phyloP scores from a whole-genome alignment of 345 rosid species.

The Raphanus raphanistrum region DNA sequence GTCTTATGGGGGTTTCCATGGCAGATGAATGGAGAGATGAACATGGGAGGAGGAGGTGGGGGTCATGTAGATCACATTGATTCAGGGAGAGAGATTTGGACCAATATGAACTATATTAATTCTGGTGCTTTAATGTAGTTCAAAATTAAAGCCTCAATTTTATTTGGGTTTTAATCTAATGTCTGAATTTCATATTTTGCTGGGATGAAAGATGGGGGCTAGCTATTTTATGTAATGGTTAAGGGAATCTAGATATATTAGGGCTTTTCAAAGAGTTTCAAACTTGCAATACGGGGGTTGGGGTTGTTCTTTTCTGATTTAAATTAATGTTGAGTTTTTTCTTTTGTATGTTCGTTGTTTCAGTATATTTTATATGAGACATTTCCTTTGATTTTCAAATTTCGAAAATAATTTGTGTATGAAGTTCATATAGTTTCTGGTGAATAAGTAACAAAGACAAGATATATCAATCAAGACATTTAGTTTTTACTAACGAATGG shows the following conservation, averaged over 20 bases:
- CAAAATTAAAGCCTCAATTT: slow-evolving; percentile 22
- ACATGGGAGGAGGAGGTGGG: slow-evolving; percentile 38
- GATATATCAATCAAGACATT: neutral
- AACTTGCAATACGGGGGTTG: slow-evolving; percentile 2
- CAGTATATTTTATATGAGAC: slow-evolving; percentile 17
- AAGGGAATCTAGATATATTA: slow-evolving; percentile 17
- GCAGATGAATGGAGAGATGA: slow-evolving; percentile 58
- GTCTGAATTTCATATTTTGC: slow-evolving; percentile 5
- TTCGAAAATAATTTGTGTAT: neutral
- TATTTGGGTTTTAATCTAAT: slow-evolving; percentile 36
- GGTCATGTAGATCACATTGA: slow-evolving; percentile 43
- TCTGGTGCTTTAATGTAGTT: slow-evolving; percentile 45
- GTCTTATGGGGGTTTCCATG: slow-evolving; percentile 73
- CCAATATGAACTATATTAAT: slow-evolving; percentile 46
- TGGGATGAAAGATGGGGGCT: neutral
- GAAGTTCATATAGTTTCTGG: slow-evolving; percentile 5
- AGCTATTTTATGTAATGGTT: slow-evolving; percentile 14
- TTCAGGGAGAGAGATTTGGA: slow-evolving; percentile 58
- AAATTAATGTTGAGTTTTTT: slow-evolving; percentile 24
- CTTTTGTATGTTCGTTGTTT: slow-evolving; percentile 16
- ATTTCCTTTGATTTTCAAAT: slow-evolving; percentile 9
- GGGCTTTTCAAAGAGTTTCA: slow-evolving; percentile 25
- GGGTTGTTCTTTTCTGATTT: slow-evolving; percentile 12
- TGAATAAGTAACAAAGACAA: neutral
- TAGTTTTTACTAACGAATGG: neutral